Percentiles rank a stretch among this genome's conserved stretches.
phyloP scores from a whole-genome alignment of 2,329 filamentous ascomycete genomes.

The Cladophialophora bantiana region DNA sequence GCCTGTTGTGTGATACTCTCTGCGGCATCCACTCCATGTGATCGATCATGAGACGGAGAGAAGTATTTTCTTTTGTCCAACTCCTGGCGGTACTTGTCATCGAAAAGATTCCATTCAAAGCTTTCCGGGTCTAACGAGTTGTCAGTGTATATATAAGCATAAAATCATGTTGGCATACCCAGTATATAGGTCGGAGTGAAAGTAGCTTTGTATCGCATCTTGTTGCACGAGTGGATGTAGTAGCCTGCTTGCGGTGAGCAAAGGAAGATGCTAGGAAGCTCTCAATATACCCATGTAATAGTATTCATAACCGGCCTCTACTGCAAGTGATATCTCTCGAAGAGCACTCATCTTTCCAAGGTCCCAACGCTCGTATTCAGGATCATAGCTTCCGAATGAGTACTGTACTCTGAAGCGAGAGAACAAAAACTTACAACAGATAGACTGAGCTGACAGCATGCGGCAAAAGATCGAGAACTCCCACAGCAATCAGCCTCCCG shows the following conservation, averaged over 20 bases:
- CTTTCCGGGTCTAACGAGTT: constrained; percentile 52
- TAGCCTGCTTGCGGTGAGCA: constrained; percentile 52
- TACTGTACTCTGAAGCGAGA: background rate
- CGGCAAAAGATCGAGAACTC: constrained; percentile 56
- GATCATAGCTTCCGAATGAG: constrained; percentile 59
- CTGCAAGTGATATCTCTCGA: constrained; percentile 63
- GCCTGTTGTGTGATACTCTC: constrained; percentile 2
- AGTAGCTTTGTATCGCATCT: constrained; percentile 59
- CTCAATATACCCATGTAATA: constrained; percentile 67
- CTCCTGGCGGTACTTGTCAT: constrained; percentile 50
- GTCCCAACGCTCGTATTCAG: constrained; percentile 65
- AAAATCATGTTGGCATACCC: constrained; percentile 45
- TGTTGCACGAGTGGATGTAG: constrained; percentile 66
- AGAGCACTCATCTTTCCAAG: constrained; percentile 70
- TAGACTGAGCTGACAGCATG: constrained; percentile 59
- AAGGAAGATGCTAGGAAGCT: background rate
- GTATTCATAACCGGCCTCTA: constrained; percentile 63
- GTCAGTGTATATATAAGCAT: background rate
- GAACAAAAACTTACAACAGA: constrained; percentile 50
- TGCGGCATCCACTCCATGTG: constrained; percentile 4
- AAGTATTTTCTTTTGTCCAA: constrained; percentile 54
- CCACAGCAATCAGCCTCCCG: constrained; percentile 57
- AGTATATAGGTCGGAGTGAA: constrained; percentile 58
- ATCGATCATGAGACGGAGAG: constrained; percentile 52
- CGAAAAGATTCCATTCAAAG: constrained; percentile 54